phyloP scores from a whole-genome alignment of 2,329 filamentous ascomycete species.

The Xylaria sp. region DNA sequence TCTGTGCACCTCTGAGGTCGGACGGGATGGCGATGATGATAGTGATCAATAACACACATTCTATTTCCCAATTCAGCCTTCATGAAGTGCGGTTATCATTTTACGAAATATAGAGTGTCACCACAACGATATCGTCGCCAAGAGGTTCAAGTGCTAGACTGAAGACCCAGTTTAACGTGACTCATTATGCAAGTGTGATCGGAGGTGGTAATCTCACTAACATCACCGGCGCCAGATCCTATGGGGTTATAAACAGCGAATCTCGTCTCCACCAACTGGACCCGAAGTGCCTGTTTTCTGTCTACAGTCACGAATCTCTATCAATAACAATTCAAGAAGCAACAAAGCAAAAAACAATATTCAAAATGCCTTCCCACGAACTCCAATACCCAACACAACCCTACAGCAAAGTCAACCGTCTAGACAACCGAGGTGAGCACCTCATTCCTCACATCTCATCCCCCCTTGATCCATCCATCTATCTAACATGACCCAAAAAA shows the following conservation, averaged over 20 bases:
- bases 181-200: background rate
- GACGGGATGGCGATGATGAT: too few species aligned
- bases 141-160: background rate
- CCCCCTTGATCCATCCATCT: constrained; percentile 1
- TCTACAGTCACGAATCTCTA: background rate
- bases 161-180: background rate
- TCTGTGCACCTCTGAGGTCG: too few species aligned
- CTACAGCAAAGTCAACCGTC: constrained; percentile 62
- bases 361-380: constrained; percentile 39
- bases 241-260: background rate
- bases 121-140: background rate
- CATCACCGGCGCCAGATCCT: background rate
- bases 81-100: too few species aligned
- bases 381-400: constrained; percentile 59
- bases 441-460: background rate
- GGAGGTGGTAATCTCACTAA: background rate
- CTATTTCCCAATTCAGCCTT: too few species aligned
- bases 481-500: constrained; percentile 30
- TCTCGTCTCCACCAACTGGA: background rate
- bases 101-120: background rate
- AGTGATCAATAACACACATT: too few species aligned
- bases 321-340: background rate
- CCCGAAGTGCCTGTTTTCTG: background rate
- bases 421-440: constrained; percentile 54
- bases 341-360: background rate